Percentiles rank a stretch among this genome's conserved stretches.
Conservation (phyloP, 2,329 filamentous ascomycete species). For the Helotiales sp. region DNA sequence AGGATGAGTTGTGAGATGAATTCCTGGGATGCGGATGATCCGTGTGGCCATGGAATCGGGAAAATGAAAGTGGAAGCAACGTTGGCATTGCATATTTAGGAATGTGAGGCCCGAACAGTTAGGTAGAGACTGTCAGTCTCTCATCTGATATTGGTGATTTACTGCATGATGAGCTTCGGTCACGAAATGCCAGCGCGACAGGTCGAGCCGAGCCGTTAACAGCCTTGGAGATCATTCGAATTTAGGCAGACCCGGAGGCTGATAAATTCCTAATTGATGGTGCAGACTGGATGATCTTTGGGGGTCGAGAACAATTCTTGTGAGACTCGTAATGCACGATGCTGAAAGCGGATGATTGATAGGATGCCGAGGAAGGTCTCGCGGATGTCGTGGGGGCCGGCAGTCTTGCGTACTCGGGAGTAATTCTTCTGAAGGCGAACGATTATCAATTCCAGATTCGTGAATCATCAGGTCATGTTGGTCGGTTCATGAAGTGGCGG, state of each 20-base stretch:
- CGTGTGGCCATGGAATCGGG: background rate
- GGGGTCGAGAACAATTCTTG: background rate
- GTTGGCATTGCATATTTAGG: background rate
- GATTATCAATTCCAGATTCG: background rate
- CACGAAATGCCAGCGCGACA: background rate
- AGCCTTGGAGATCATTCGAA: background rate
- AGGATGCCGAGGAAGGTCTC: background rate
- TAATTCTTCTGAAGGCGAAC: background rate
- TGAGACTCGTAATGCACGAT: background rate
- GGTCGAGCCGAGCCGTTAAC: background rate
- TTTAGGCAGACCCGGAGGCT: background rate
- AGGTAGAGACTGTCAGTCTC: background rate
- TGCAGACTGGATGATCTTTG: background rate
- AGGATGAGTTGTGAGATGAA: background rate
- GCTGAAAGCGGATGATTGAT: background rate
- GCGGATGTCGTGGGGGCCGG: background rate
- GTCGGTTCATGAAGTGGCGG: background rate
- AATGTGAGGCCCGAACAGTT: background rate
- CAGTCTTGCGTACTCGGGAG: background rate
- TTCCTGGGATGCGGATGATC: background rate
- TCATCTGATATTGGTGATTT: background rate
- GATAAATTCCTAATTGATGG: background rate
- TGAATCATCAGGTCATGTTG: background rate
- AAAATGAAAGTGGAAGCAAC: background rate
- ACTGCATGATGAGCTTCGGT: background rate